Evolutionary conservation across 169 alveolate genomes (phyloP).

Genomic region (Plasmodium sp.): DNA sequence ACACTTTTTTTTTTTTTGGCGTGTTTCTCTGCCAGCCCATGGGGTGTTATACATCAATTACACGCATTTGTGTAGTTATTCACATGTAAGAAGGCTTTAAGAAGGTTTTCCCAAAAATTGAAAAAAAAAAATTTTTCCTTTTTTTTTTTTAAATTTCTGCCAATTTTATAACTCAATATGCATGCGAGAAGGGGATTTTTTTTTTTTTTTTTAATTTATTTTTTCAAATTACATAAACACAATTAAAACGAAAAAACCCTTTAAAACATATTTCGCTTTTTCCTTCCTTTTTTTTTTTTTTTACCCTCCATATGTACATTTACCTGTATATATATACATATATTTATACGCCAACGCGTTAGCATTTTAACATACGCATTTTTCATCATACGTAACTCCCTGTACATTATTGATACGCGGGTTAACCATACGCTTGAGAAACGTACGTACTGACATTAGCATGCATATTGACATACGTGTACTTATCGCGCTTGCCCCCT

Average conservation of each 20-base stretch:
- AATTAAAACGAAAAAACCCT: not conserved
- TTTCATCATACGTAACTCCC: not conserved
- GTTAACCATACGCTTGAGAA: not conserved
- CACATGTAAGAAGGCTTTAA: not conserved
- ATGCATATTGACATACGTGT: not conserved
- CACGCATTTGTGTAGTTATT: not conserved
- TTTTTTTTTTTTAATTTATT: not conserved
- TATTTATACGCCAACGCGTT: not conserved
- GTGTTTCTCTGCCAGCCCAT: not conserved
- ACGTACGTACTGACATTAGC: slow-evolving; percentile 1
- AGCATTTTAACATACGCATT: not conserved
- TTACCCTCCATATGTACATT: not conserved
- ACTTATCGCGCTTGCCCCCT: not conserved
- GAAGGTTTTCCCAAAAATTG: not conserved
- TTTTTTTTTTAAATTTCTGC: not conserved
- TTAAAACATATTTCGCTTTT: slow-evolving; percentile 7
- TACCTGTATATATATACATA: not conserved
- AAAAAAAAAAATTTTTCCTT: not conserved
- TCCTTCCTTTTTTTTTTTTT: not conserved
- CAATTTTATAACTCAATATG: slow-evolving; percentile 32
- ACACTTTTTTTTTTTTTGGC: not conserved
- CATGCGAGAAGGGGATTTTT: slow-evolving; percentile 56
- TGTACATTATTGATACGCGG: not conserved
- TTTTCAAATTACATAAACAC: not conserved
- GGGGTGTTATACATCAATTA: not conserved